Evolutionary conservation across 1,284 basidiomycete species (phyloP).

Genomic region (Moesziomyces sp.): DNA sequence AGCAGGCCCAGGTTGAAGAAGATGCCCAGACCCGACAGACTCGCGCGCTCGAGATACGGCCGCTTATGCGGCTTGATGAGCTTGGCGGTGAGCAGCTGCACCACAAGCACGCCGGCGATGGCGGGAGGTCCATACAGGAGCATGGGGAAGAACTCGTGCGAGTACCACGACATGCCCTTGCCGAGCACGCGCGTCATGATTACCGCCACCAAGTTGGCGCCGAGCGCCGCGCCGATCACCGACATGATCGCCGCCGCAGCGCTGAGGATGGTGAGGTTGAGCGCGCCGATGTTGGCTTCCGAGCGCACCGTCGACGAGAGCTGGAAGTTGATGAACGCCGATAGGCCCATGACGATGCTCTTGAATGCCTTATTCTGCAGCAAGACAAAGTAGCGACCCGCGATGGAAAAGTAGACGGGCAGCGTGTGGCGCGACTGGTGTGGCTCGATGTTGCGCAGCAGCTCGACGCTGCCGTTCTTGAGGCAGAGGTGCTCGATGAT

Average conservation of each 20-base stretch:
- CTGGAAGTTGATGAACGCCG: conserved; percentile 60
- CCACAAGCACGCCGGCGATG: conserved; percentile 73
- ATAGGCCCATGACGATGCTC: conserved; percentile 61
- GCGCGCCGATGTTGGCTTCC: conserved; percentile 58
- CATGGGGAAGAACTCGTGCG: conserved; percentile 77
- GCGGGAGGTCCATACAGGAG: conserved; percentile 81
- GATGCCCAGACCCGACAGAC: conserved; percentile 49
- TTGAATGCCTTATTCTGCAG: conserved; percentile 69
- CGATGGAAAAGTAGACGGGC: conserved; percentile 74
- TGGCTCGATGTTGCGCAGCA: conserved; percentile 44
- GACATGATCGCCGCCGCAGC: conserved; percentile 47
- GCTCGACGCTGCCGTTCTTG: conserved; percentile 69
- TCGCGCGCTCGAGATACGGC: conserved; percentile 62
- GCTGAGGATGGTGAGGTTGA: conserved; percentile 52
- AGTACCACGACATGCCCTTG: conserved; percentile 71
- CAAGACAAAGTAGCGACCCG: conserved; percentile 70
- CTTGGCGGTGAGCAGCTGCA: conserved; percentile 75
- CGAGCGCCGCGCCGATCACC: conserved; percentile 71
- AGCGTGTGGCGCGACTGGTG: conserved; percentile 70
- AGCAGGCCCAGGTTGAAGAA: conserved; percentile 54
- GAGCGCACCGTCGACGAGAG: conserved; percentile 65
- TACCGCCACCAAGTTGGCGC: conserved; percentile 79
- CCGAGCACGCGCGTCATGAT: conserved; percentile 77
- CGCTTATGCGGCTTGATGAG: conserved; percentile 69
- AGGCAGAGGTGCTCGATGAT: conserved; percentile 78